Conservation (phyloP, 1,139 yeast species). For the Sugiyamaella pinicola region DNA sequence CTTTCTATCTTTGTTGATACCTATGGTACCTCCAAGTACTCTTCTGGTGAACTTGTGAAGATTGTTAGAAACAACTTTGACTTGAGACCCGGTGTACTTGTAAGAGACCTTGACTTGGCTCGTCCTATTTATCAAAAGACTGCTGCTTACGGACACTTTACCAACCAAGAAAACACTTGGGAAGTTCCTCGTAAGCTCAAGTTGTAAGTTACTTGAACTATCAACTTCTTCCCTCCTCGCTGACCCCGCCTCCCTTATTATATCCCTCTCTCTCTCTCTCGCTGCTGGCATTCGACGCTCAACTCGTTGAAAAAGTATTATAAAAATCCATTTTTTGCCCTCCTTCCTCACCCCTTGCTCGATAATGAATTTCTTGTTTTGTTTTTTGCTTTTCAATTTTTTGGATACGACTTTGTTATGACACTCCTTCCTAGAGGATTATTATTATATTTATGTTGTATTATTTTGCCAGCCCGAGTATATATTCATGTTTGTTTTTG, state of each 20-base stretch:
- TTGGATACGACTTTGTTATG: conserved; percentile 24
- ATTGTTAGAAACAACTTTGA: conserved; percentile 94
- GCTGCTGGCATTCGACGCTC: conserved; percentile 33
- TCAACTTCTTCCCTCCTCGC: conserved; percentile 7
- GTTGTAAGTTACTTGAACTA: conserved; percentile 50
- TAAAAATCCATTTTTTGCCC: conserved; percentile 3
- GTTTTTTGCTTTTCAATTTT: conserved; percentile 10
- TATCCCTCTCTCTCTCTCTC: conserved; percentile 15
- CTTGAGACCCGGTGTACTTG: conserved; percentile 99
- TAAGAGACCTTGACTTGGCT: conserved; percentile 93
- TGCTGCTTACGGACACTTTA: conserved; percentile 99
- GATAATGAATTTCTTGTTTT: conserved; percentile 6
- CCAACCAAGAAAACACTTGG: conserved; percentile 98
- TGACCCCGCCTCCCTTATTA: no score
- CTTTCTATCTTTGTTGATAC: conserved; percentile 96
- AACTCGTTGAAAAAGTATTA: conserved; percentile 33
- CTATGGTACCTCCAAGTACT: conserved; percentile 91
- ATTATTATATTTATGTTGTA: conserved; percentile 19
- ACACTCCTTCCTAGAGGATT: conserved; percentile 15
- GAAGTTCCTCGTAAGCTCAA: conserved; percentile 92
- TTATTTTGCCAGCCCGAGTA: conserved; percentile 24
- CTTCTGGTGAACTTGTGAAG: conserved; percentile 85
- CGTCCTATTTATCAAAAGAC: conserved; percentile 99
- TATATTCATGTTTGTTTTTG: conserved; percentile 4
- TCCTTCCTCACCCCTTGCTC: background rate